Evolutionary conservation across 2,329 filamentous ascomycete genomes (phyloP).

Genomic region (Knoxdaviesia capensis): DNA sequence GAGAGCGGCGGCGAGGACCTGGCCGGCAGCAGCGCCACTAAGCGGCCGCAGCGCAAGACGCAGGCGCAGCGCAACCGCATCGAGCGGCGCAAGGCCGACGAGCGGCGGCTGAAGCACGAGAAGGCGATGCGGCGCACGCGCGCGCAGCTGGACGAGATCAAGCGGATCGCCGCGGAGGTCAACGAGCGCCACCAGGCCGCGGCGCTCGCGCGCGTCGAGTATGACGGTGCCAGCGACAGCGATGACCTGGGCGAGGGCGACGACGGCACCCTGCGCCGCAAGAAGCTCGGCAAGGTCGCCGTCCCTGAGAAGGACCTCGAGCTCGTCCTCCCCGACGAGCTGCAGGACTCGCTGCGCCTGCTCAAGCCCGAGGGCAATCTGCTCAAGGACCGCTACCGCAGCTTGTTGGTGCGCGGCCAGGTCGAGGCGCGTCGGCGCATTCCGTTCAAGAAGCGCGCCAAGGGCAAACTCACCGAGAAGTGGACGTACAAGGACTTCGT

Average conservation of each 20-base stretch:
- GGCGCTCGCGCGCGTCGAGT: conserved; percentile 20
- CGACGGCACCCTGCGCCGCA: conserved; percentile 45
- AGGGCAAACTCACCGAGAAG: conserved; percentile 73
- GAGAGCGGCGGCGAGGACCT: conserved; percentile 60
- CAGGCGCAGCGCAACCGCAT: conserved; percentile 71
- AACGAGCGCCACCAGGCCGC: conserved; percentile 32
- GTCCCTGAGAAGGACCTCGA: conserved; percentile 66
- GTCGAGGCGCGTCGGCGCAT: conserved; percentile 65
- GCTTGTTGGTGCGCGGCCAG: conserved; percentile 71
- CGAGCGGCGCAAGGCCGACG: conserved; percentile 74
- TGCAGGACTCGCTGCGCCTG: conserved; percentile 61
- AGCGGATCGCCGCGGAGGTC: conserved; percentile 46
- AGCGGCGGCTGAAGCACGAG: conserved; percentile 57
- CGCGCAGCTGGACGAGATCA: conserved; percentile 50
- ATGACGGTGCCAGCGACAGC: conserved; percentile 21
- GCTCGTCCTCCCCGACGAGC: conserved; percentile 62
- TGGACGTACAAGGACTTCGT: conserved; percentile 92
- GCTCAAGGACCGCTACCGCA: conserved; percentile 79
- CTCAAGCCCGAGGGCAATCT: conserved; percentile 93
- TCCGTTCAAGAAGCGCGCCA: conserved; percentile 64
- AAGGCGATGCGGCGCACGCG: conserved; percentile 53
- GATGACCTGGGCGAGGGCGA: conserved; percentile 29
- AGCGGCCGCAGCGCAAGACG: conserved; percentile 70
- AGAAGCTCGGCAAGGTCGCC: conserved; percentile 52
- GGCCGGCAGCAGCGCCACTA: conserved; percentile 29